Evolutionary conservation across 2,329 filamentous ascomycete species (phyloP).

Genomic region (Claviceps sp.): DNA sequence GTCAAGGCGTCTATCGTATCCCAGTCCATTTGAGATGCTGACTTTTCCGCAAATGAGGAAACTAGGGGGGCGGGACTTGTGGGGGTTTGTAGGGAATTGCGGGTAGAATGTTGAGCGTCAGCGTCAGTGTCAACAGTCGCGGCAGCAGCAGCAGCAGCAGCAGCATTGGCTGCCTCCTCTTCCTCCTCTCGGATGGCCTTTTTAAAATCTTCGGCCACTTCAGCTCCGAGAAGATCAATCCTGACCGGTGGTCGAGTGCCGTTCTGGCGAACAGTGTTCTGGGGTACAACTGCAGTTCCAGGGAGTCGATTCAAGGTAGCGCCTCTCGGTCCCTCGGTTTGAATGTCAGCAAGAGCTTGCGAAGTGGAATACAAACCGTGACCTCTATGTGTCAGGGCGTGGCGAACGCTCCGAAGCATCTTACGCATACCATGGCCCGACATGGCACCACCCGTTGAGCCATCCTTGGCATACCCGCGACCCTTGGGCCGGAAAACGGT

Average conservation of each 20-base stretch:
- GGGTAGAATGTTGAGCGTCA: conserved; percentile 15
- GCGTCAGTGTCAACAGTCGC: conserved; percentile 14
- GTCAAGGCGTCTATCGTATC: conserved; percentile 21
- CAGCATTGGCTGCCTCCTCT: background rate
- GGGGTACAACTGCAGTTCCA: conserved; percentile 46
- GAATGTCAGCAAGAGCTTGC: conserved; percentile 33
- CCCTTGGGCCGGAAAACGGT: conserved; percentile 33
- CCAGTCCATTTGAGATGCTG: conserved; percentile 29
- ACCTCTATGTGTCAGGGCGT: conserved; percentile 55
- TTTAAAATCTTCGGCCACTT: conserved; percentile 66
- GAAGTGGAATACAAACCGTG: conserved; percentile 30
- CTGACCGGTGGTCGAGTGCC: conserved; percentile 43
- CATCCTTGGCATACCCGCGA: conserved; percentile 28
- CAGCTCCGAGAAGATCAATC: conserved; percentile 72
- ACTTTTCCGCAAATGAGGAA: conserved; percentile 25
- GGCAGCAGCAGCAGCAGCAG: conserved; percentile 12
- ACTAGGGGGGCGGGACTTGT: conserved; percentile 15
- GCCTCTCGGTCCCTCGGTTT: conserved; percentile 35
- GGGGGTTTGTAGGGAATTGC: conserved; percentile 8
- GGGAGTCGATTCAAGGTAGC: conserved; percentile 45
- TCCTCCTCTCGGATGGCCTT: conserved; percentile 60
- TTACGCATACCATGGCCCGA: conserved; percentile 69
- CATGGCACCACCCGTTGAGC: conserved; percentile 43
- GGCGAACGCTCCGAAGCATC: conserved; percentile 72
- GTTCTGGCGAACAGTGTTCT: conserved; percentile 31